phyloP scores from a whole-genome alignment of 768 basidiomycete genomes.

The Russula emetica region DNA sequence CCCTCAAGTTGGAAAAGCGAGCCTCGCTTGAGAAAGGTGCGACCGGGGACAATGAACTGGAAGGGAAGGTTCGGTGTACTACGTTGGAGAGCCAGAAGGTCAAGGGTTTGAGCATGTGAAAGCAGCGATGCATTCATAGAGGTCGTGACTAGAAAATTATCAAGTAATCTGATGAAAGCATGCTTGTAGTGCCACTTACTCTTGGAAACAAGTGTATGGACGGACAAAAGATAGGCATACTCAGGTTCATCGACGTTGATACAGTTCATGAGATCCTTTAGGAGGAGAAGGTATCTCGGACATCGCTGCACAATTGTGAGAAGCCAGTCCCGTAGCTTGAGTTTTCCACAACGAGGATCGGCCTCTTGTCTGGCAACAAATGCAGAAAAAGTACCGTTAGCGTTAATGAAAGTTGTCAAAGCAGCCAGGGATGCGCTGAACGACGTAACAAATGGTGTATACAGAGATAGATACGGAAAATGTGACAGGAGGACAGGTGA shows the following conservation, averaged over 20 bases:
- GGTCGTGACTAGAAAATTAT: slow-evolving; percentile 54
- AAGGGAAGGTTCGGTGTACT: slow-evolving; percentile 72
- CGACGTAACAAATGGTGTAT: slow-evolving; percentile 78
- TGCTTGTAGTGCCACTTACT: slow-evolving; percentile 43
- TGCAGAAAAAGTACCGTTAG: slow-evolving; percentile 52
- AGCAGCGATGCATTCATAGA: slow-evolving; percentile 78
- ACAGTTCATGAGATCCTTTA: slow-evolving; percentile 73
- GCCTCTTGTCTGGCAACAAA: slow-evolving; percentile 65
- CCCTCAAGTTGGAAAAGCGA: slow-evolving; percentile 53
- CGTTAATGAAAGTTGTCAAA: slow-evolving; percentile 52
- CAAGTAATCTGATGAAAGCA: slow-evolving; percentile 17
- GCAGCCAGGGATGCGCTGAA: slow-evolving; percentile 64
- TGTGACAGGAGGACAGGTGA: slow-evolving; percentile 69
- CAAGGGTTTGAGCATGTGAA: slow-evolving; percentile 70
- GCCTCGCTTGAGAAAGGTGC: slow-evolving; percentile 70
- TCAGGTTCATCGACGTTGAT: slow-evolving; percentile 67
- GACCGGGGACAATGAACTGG: slow-evolving; percentile 74
- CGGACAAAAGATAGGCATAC: slow-evolving; percentile 53
- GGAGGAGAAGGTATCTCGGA: slow-evolving; percentile 77
- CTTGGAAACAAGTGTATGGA: slow-evolving; percentile 65
- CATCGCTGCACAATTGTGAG: slow-evolving; percentile 84
- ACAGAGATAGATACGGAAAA: slow-evolving; percentile 84
- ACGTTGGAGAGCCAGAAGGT: slow-evolving; percentile 73
- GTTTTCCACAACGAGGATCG: slow-evolving; percentile 64
- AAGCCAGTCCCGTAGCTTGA: slow-evolving; percentile 80